These are phyloP conservation scores for Calonectria ilicicola DNA, from an alignment of 2,329 filamentous ascomycete species.

Conservation along the genomic window DNA sequence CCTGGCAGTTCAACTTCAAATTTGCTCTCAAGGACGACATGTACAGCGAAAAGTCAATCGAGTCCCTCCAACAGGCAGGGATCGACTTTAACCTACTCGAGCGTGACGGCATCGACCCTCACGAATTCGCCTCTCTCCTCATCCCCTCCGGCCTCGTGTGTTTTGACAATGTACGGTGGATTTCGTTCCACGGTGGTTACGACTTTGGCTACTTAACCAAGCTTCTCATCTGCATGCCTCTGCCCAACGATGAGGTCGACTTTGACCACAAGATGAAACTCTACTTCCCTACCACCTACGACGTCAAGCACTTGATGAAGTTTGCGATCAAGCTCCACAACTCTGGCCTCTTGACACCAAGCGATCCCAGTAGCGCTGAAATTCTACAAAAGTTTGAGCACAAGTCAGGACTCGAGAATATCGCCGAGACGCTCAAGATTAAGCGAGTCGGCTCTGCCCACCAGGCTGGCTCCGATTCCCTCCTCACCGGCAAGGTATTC, in stretches of 20 bases:
- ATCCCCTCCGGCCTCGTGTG: constrained; percentile 94
- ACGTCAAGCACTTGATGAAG: constrained; percentile 98
- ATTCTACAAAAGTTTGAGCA: constrained; percentile 88
- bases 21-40: constrained; percentile 96
- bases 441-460: constrained; percentile 90
- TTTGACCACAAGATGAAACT: constrained; percentile 91
- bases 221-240: constrained; percentile 82
- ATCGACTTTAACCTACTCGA: constrained; percentile 90
- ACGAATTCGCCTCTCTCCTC: constrained; percentile 88
- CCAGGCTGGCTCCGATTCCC: constrained; percentile 92
- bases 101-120: constrained; percentile 89
- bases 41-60: constrained; percentile 96
- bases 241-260: constrained; percentile 90
- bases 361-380: constrained; percentile 74
- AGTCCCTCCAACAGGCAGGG: constrained; percentile 90
- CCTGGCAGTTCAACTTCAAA: constrained; percentile 99
- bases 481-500: constrained; percentile 94
- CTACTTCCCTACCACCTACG: constrained; percentile 93
- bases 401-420: constrained; percentile 92
- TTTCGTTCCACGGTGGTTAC: constrained; percentile 97
- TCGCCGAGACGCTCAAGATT: constrained; percentile 92
- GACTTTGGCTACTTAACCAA: constrained; percentile 99
- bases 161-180: constrained; percentile 90
- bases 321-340: constrained; percentile 80
- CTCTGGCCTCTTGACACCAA: constrained; percentile 70